Evolutionary conservation across 768 basidiomycete species (phyloP).

Genomic region (Gyrodon lividus): DNA sequence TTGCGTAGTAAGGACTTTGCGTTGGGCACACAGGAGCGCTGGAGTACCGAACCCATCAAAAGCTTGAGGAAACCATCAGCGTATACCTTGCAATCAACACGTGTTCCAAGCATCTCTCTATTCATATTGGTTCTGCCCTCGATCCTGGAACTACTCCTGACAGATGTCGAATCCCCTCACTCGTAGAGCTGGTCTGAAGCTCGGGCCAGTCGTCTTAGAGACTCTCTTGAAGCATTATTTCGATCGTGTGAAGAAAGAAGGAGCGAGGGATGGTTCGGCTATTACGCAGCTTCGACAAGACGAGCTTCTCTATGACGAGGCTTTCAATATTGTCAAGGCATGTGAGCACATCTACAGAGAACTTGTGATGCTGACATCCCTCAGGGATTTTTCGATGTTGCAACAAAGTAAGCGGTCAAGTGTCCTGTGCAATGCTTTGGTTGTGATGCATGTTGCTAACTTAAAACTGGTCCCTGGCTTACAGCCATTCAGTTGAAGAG

Average conservation of each 20-base stretch:
- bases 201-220: conserved; percentile 72
- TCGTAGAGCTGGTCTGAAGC: conserved; percentile 56
- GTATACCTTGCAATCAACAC: no score
- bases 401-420: conserved; percentile 54
- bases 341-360: conserved; percentile 9
- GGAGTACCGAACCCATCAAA: no score
- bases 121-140: background rate
- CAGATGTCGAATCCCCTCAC: conserved; percentile 54
- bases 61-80: no score
- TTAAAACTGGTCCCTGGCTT: background rate
- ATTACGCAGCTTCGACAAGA: conserved; percentile 58
- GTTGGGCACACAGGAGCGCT: no score
- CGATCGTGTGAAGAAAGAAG: conserved; percentile 53
- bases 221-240: conserved; percentile 88
- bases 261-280: conserved; percentile 36
- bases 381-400: conserved; percentile 73
- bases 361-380: background rate
- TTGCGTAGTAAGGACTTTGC: no score
- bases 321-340: conserved; percentile 74
- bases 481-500: conserved; percentile 82
- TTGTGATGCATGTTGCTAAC: background rate
- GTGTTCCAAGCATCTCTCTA: background rate
- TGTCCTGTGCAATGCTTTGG: background rate
- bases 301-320: conserved; percentile 80
- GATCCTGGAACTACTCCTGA: background rate